phyloP scores from a whole-genome alignment of 345 rosid genomes.

The Aquilaria malaccensis region DNA sequence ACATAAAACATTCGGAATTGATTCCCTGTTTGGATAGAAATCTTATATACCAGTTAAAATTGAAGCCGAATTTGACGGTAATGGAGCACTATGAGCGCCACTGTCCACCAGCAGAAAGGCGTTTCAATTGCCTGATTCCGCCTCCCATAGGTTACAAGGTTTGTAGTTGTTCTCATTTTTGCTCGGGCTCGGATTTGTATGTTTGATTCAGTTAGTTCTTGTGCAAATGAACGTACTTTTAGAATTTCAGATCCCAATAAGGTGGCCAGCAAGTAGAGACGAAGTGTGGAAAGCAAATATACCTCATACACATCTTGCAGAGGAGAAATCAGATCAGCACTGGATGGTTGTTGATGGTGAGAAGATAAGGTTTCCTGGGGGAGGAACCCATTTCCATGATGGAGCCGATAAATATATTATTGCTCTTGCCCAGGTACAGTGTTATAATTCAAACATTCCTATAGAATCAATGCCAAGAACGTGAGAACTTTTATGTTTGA shows the following conservation, averaged over 20 bases:
- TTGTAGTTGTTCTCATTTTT: constrained; percentile 11
- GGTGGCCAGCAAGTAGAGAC: constrained; percentile 95
- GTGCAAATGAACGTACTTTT: constrained; percentile 27
- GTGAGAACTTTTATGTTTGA: background rate
- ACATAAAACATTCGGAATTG: constrained; percentile 65
- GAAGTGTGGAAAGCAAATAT: constrained; percentile 98
- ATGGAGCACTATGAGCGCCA: constrained; percentile 98
- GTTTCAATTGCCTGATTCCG: constrained; percentile 85
- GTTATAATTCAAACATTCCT: background rate
- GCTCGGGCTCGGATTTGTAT: constrained; percentile 1
- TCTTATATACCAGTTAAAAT: constrained; percentile 68
- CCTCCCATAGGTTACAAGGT: constrained; percentile 92
- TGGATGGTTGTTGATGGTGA: constrained; percentile 98
- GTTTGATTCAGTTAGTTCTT: constrained; percentile 23
- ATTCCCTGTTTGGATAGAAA: constrained; percentile 91
- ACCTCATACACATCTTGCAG: constrained; percentile 93
- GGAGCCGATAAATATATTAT: constrained; percentile 96
- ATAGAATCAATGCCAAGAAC: background rate
- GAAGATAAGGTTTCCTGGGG: constrained; percentile 95
- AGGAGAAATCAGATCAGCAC: constrained; percentile 95
- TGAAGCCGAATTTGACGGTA: constrained; percentile 66
- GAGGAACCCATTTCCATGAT: constrained; percentile 93
- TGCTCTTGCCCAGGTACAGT: constrained; percentile 67
- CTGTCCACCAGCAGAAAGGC: constrained; percentile 82
- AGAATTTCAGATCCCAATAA: constrained; percentile 80